phyloP scores from a whole-genome alignment of 345 rosid species.

The Hypericum androsaemum region DNA sequence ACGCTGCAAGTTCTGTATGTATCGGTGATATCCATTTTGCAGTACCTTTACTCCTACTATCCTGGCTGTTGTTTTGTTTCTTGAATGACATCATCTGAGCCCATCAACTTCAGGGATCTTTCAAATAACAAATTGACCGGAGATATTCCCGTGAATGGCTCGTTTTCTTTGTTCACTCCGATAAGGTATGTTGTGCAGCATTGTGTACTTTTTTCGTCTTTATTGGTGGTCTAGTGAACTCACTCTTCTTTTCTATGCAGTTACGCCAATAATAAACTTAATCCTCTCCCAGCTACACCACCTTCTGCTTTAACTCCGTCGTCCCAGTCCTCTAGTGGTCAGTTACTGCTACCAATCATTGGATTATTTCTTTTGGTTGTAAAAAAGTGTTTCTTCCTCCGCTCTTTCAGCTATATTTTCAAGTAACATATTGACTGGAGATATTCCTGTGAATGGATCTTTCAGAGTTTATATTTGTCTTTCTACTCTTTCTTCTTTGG shows the following conservation, averaged over 20 bases:
- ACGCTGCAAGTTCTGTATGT: conserved; percentile 78
- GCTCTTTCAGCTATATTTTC: no score
- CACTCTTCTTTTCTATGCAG: conserved; percentile 32
- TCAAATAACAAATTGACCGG: conserved; percentile 61
- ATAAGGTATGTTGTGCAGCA: conserved; percentile 42
- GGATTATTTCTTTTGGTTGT: no score
- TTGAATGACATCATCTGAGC: conserved; percentile 2
- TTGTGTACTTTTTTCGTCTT: conserved; percentile 9
- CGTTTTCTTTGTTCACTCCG: conserved; percentile 66
- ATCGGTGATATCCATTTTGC: not conserved
- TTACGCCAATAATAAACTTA: conserved; percentile 38
- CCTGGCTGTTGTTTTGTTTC: not conserved
- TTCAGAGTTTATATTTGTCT: no score
- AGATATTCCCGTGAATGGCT: conserved; percentile 64
- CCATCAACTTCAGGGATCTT: conserved; percentile 60
- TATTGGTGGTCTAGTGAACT: conserved; percentile 5
- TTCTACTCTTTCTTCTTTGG: no score
- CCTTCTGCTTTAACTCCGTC: conserved; percentile 42
- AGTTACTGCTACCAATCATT: conserved; percentile 20
- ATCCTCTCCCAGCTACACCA: conserved; percentile 24
- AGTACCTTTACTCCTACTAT: not conserved
- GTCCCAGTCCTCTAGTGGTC: conserved; percentile 25
- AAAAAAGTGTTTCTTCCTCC: no score
- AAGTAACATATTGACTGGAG: no score
- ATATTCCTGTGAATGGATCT: no score